Evolutionary conservation across 805 yeast species (phyloP).

Genomic region (Kodamaea hsintzibuensis): DNA sequence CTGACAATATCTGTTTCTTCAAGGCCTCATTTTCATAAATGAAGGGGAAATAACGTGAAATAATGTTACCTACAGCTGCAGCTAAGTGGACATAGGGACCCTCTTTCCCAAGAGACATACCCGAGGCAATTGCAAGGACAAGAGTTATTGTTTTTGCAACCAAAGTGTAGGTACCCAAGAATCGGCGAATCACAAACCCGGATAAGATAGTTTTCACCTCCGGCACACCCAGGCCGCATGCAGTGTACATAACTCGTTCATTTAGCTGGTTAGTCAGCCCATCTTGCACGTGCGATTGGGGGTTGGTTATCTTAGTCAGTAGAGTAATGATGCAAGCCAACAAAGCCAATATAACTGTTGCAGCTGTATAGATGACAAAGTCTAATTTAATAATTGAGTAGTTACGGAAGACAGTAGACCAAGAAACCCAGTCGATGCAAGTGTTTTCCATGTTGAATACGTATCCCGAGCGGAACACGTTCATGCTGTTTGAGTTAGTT

Average conservation of each 20-base stretch:
- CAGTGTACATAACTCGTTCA: conserved; percentile 43
- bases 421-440: conserved; percentile 40
- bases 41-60: conserved; percentile 47
- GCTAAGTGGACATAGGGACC: conserved; percentile 66
- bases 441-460: conserved; percentile 12
- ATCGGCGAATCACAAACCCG: conserved; percentile 56
- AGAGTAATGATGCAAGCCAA: conserved; percentile 48
- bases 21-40: conserved; percentile 50
- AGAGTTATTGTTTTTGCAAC: conserved; percentile 49
- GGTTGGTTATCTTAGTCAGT: conserved; percentile 40
- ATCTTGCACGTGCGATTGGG: neutral
- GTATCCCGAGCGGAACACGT: conserved; percentile 24
- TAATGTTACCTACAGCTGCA: conserved; percentile 56
- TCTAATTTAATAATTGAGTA: conserved; percentile 19
- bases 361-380: conserved; percentile 34
- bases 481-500: neutral
- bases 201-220: conserved; percentile 61
- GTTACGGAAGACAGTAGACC: conserved; percentile 37
- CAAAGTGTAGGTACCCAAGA: conserved; percentile 53
- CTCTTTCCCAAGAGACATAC: conserved; percentile 58
- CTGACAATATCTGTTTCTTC: conserved; percentile 53
- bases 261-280: neutral
- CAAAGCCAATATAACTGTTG: conserved; percentile 45
- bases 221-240: conserved; percentile 62
- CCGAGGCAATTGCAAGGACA: conserved; percentile 56